Percentiles rank a stretch among this genome's conserved stretches.
Evolutionary conservation across 1,284 basidiomycete genomes (phyloP).

Genomic region (Ceratobasidium sp.): DNA sequence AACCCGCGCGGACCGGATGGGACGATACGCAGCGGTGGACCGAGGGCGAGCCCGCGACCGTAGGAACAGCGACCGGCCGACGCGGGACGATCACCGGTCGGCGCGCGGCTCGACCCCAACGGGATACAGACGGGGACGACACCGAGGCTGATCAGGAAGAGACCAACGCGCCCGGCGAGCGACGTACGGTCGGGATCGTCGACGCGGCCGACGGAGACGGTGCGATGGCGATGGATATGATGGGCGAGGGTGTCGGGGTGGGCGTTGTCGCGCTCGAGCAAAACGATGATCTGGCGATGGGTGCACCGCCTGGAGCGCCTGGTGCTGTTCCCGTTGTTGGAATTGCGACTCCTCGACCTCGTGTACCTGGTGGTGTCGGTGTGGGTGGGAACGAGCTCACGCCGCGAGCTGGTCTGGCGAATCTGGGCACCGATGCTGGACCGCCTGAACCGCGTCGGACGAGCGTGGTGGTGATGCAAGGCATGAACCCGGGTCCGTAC

Average conservation of each 20-base stretch:
- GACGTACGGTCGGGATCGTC: conserved; percentile 60
- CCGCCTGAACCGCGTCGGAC: conserved; percentile 14
- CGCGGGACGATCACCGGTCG: conserved; percentile 34
- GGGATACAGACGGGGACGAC: conserved; percentile 57
- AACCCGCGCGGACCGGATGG: conserved; percentile 7
- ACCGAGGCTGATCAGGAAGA: conserved; percentile 63
- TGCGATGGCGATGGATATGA: conserved; percentile 51
- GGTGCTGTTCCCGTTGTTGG: conserved; percentile 63
- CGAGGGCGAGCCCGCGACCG: conserved; percentile 21
- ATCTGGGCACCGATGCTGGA: conserved; percentile 3
- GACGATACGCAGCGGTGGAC: conserved; percentile 56
- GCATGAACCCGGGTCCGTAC: conserved; percentile 67
- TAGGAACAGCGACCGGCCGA: not conserved
- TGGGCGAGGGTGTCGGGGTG: conserved; percentile 47
- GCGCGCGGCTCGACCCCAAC: conserved; percentile 52
- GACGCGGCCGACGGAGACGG: conserved; percentile 69
- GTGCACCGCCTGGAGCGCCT: conserved; percentile 84
- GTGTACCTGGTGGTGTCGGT: conserved; percentile 44
- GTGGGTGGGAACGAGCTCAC: conserved; percentile 58
- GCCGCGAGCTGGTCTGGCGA: conserved; percentile 57
- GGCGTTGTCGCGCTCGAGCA: conserved; percentile 64
- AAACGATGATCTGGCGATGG: conserved; percentile 87
- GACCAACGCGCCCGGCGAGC: conserved; percentile 54
- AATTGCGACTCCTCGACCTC: conserved; percentile 51
- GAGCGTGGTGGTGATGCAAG: not conserved